Percentiles rank a stretch among this genome's conserved stretches.
Evolutionary conservation across 129 eudicot genomes (phyloP).

Genomic region (Arctium lappa): DNA sequence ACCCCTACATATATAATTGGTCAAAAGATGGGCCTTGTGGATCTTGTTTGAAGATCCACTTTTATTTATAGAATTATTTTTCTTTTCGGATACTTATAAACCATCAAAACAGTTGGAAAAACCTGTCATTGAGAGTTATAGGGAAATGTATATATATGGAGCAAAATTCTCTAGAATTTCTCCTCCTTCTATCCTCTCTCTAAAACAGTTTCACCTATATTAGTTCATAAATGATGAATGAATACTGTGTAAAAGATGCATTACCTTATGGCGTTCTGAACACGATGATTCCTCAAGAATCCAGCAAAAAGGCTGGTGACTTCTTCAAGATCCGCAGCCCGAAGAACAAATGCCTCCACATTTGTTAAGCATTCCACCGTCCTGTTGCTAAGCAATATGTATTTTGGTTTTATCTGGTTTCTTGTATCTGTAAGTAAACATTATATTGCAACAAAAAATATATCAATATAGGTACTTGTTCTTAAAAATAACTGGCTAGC

Average conservation of each 20-base stretch:
- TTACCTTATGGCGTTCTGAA: constrained; percentile 72
- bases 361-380: constrained; percentile 46
- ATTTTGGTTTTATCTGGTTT: constrained; percentile 23
- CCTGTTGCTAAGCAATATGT: constrained; percentile 50
- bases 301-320: constrained; percentile 56
- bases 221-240: not conserved
- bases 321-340: constrained; percentile 64
- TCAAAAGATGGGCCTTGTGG: not conserved
- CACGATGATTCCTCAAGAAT: constrained; percentile 52
- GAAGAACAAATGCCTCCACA: constrained; percentile 62
- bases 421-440: constrained; percentile 39
- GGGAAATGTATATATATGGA: not conserved
- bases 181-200: not conserved
- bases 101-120: not conserved
- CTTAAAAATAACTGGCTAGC: not conserved
- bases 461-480: not conserved
- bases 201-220: not conserved
- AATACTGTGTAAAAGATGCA: not conserved
- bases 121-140: not conserved
- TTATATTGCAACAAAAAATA: not conserved
- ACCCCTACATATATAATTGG: not conserved
- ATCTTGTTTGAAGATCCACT: not conserved
- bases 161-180: not conserved
- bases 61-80: not conserved
- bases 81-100: not conserved